Percentiles rank a stretch among this genome's conserved stretches.
phyloP scores from a whole-genome alignment of 257 asterid genomes.

The Plantago ovata region DNA sequence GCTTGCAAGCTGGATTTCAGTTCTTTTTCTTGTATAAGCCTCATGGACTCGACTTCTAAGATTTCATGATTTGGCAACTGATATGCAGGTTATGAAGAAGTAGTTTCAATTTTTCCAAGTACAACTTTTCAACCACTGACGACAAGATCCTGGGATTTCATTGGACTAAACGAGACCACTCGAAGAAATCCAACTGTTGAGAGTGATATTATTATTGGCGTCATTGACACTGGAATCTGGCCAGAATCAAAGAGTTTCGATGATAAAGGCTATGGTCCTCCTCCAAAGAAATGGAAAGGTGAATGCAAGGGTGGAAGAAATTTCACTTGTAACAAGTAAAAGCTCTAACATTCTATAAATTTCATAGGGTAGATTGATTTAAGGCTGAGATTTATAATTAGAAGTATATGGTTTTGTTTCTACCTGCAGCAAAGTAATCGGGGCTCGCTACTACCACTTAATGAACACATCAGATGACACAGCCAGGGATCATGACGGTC shows the following conservation, averaged over 20 bases:
- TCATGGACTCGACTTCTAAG: too few species aligned
- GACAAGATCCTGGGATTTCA: conserved; percentile 48
- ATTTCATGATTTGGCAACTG: neutral
- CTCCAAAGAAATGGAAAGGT: conserved; percentile 48
- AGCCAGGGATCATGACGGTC: conserved; percentile 25
- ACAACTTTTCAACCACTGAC: conserved; percentile 28
- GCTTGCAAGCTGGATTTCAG: neutral
- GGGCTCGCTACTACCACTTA: conserved; percentile 28
- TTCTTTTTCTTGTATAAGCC: neutral
- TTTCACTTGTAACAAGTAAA: conserved; percentile 46
- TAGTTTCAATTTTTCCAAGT: conserved; percentile 30
- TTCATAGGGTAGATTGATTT: neutral
- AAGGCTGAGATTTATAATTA: neutral
- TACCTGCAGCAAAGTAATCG: conserved; percentile 34
- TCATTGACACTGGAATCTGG: conserved; percentile 41
- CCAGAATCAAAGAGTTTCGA: conserved; percentile 39
- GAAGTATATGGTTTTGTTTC: too few species aligned
- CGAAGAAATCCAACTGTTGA: conserved; percentile 22
- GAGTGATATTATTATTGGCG: conserved; percentile 38
- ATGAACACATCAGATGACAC: neutral
- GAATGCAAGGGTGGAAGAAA: conserved; percentile 33
- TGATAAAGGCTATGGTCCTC: conserved; percentile 30
- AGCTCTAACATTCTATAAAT: neutral
- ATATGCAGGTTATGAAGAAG: conserved; percentile 25
- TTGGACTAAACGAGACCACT: conserved; percentile 22